Conservation (phyloP, 2,329 filamentous ascomycete genomes). For the Diplocarpon rosae region DNA sequence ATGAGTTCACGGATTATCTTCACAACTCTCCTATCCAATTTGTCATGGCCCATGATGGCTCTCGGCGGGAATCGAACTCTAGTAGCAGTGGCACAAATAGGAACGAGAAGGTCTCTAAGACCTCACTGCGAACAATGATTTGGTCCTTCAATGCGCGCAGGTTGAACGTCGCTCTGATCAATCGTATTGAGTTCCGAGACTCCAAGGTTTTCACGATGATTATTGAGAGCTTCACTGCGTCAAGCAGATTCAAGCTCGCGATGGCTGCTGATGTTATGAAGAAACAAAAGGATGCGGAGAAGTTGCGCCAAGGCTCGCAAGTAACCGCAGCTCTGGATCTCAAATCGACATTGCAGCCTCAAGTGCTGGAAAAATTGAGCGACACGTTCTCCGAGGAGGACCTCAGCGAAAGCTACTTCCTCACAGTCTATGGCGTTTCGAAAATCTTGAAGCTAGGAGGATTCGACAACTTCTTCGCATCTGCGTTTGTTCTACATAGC, state of each 20-base stretch:
- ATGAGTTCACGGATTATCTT: slow-evolving; percentile 45
- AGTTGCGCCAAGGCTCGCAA: slow-evolving; percentile 5
- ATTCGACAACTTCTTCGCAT: slow-evolving; percentile 24
- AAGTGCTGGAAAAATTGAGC: slow-evolving; percentile 9
- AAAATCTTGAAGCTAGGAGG: slow-evolving; percentile 26
- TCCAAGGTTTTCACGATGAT: slow-evolving; percentile 38
- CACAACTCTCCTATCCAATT: slow-evolving; percentile 47
- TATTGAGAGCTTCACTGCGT: slow-evolving; percentile 28
- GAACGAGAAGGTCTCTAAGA: slow-evolving; percentile 13
- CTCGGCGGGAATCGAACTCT: slow-evolving; percentile 9
- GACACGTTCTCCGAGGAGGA: slow-evolving; percentile 15
- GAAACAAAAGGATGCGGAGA: slow-evolving; percentile 9
- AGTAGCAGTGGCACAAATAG: slow-evolving; percentile 1
- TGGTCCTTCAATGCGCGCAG: slow-evolving; percentile 42
- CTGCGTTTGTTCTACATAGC: slow-evolving; percentile 33
- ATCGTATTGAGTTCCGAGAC: slow-evolving; percentile 50
- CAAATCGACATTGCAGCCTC: slow-evolving; percentile 3
- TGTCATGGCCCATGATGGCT: slow-evolving; percentile 56
- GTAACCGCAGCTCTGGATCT: neutral
- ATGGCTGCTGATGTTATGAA: slow-evolving; percentile 11
- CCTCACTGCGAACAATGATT: slow-evolving; percentile 35
- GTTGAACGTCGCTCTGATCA: slow-evolving; percentile 52
- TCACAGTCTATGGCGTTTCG: slow-evolving; percentile 21
- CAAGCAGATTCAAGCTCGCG: slow-evolving; percentile 12
- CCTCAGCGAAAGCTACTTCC: slow-evolving; percentile 28